Conservation (phyloP, 2,329 filamentous ascomycete genomes). For the Pseudocercospora crystallina region DNA sequence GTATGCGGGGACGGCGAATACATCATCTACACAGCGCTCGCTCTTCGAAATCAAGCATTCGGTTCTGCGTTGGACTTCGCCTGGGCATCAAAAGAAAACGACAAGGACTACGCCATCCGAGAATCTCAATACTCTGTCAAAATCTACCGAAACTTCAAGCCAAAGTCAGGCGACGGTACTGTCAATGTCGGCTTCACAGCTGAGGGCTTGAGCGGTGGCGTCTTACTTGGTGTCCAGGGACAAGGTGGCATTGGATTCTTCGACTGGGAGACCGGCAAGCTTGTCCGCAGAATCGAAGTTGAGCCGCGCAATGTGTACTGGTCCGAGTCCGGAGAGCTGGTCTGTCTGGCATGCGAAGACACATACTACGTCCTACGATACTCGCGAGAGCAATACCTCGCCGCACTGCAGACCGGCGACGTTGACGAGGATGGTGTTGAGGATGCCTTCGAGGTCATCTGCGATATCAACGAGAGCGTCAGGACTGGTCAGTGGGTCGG, state of each 20-base stretch:
- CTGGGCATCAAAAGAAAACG: conserved; percentile 96
- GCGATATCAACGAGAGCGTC: conserved; percentile 90
- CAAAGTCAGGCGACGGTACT: conserved; percentile 69
- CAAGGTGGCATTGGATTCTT: conserved; percentile 94
- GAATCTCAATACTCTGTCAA: conserved; percentile 94
- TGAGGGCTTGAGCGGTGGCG: conserved; percentile 83
- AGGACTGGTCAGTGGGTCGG: conserved; percentile 97
- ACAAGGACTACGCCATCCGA: conserved; percentile 96
- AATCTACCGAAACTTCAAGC: conserved; percentile 96
- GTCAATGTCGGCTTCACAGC: conserved; percentile 94
- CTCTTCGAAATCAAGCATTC: conserved; percentile 96
- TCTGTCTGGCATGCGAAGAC: conserved; percentile 90
- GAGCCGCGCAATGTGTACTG: conserved; percentile 78
- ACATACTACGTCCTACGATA: conserved; percentile 92
- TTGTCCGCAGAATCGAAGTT: conserved; percentile 89
- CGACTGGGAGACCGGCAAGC: conserved; percentile 86
- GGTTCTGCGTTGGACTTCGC: conserved; percentile 94
- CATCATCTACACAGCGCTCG: conserved; percentile 96
- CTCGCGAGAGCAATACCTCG: conserved; percentile 82
- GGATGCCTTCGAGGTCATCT: conserved; percentile 92
- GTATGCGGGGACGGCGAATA: conserved; percentile 97
- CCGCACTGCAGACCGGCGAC: conserved; percentile 76
- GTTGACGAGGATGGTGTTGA: conserved; percentile 92
- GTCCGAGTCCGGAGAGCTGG: conserved; percentile 94
- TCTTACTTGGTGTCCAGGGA: conserved; percentile 89